Evolutionary conservation across 2,329 filamentous ascomycete species (phyloP), one percentile per base, ranked within the genome.

Genomic region (Clonostachys chloroleuca): DNA sequence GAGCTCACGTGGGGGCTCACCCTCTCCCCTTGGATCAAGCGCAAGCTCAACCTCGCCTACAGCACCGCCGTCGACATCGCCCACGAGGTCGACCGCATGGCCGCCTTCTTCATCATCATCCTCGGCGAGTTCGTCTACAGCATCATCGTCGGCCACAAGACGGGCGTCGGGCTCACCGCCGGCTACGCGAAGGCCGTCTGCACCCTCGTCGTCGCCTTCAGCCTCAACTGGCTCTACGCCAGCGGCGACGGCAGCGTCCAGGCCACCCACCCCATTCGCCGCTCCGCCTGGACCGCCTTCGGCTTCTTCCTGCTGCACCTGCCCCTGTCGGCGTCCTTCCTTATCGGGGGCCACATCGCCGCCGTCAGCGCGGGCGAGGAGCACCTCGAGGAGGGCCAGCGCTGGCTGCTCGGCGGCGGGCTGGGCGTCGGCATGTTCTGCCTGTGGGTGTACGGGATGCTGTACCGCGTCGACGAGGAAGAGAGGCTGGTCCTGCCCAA

Each of bases 101-200:
- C 71, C 0, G 73, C 72, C 13, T 76, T 77, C 51, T 75, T 72
- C 56, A 76, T 77, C 51, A 75, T 76, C 47, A 72, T 73, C n/a
- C 65, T 77, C 0, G 73, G 71, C 45, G 73, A 76, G 50, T 76
- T 75, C 51, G 61, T 75, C 14, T 75, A 74, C 49, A 66, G 66
- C 48, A 71, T 75, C 42, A 63, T 77, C 36, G 72, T 75, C 12
- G 72, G 70, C 5, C 67, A 69, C 30, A 70, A 71, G 40, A 69
- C 72, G 2, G 73, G 68, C 8, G 59, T 69, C 13, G 73, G 73
- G 0, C 57, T 75, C 40, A 74, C 72, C 20, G 44, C 62, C 2
- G 63, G 68, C 5, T 68, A 73, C 44, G 59, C 65, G 10, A 70
- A 71, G 44, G 72, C 72, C 5, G 62, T 73, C n/a, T 75, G 70